phyloP scores from a whole-genome alignment of 2,329 filamentous ascomycete species.

The Ilyonectria mors-panacis region DNA sequence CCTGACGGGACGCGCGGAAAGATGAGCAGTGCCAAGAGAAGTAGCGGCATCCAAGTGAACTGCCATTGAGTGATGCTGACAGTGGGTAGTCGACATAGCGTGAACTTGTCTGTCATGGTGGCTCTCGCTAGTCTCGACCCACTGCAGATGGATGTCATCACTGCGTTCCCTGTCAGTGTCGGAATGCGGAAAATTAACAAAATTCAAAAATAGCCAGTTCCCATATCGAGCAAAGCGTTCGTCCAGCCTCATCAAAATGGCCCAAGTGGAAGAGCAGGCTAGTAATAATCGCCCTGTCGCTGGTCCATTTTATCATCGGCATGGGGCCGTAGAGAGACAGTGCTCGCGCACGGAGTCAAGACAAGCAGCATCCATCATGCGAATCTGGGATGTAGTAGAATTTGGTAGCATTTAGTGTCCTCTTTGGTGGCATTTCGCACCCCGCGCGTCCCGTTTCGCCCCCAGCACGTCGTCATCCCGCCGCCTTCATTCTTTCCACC shows the following conservation, averaged over 20 bases:
- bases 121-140: not conserved
- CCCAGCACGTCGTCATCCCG: not conserved
- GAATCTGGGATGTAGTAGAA: not conserved
- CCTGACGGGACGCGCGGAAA: too few species aligned
- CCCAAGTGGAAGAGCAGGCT: not conserved
- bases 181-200: not conserved
- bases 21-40: not conserved
- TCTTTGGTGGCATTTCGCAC: not conserved
- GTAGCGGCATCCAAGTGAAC: not conserved
- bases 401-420: not conserved
- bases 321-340: not conserved
- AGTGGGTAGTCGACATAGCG: not conserved
- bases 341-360: not conserved
- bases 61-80: not conserved
- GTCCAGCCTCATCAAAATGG: not conserved
- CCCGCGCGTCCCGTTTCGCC: not conserved
- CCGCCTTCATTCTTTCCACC: not conserved
- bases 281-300: not conserved
- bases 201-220: not conserved
- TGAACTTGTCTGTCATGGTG: not conserved
- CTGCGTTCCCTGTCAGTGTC: not conserved
- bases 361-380: not conserved
- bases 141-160: not conserved
- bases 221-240: not conserved
- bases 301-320: not conserved